phyloP scores from a whole-genome alignment of 1,139 yeast genomes.

The Pichia sp. region DNA sequence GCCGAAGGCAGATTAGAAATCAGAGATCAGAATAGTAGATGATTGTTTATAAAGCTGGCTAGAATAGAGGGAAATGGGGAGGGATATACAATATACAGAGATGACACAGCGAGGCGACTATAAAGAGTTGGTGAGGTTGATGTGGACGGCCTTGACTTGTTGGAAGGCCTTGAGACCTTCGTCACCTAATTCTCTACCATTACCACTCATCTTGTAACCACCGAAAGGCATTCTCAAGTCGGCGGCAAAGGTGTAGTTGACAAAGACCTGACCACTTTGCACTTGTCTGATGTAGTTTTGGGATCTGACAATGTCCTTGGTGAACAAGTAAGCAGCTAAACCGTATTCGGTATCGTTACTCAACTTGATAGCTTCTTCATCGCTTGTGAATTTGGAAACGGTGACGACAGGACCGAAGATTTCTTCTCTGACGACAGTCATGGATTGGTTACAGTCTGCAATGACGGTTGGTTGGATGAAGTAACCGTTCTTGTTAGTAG shows the following conservation, averaged over 20 bases:
- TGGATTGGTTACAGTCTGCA: constrained; percentile 49
- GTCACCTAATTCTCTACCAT: constrained; percentile 62
- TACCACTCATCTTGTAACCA: constrained; percentile 52
- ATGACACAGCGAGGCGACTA: not conserved
- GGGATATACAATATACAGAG: too few relatives aligned
- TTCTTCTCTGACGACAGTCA: constrained; percentile 57
- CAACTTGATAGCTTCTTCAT: constrained; percentile 49
- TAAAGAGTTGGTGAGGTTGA: constrained; percentile 33
- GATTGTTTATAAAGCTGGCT: too few relatives aligned
- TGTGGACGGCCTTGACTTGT: constrained; percentile 58
- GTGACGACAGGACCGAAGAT: constrained; percentile 62
- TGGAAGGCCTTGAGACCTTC: constrained; percentile 56
- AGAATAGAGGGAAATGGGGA: too few relatives aligned
- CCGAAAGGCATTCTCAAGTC: constrained; percentile 59
- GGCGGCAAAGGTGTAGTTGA: constrained; percentile 57
- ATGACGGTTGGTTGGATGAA: constrained; percentile 54
- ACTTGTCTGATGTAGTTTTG: constrained; percentile 31
- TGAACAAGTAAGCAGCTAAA: constrained; percentile 58
- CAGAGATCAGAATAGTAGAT: too few relatives aligned
- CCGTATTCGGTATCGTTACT: constrained; percentile 58
- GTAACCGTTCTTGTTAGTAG: constrained; percentile 36
- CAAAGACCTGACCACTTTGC: constrained; percentile 56
- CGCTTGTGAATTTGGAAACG: constrained; percentile 49
- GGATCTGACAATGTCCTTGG: constrained; percentile 45
- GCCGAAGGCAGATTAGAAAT: too few relatives aligned